Evolutionary conservation across 2,329 filamentous ascomycete genomes (phyloP).

Genomic region (Davidsoniella virescens): DNA sequence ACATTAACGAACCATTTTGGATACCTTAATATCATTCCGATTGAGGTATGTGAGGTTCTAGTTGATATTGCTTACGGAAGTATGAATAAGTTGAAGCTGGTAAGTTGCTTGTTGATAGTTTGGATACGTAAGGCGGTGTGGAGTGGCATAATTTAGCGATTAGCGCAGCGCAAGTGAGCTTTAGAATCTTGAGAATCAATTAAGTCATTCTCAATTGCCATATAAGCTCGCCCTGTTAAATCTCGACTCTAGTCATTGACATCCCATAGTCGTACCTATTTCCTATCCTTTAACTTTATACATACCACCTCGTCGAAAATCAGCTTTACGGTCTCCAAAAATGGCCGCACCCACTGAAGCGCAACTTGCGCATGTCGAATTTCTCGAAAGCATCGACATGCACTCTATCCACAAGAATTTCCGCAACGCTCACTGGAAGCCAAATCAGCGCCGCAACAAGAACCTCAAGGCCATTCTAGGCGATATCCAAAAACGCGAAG

Average conservation of each 20-base stretch:
- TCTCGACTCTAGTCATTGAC: not conserved
- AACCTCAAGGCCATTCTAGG: slow-evolving; percentile 94
- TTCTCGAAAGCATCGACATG: slow-evolving; percentile 86
- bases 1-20: not conserved
- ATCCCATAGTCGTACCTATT: not conserved
- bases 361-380: slow-evolving; percentile 64
- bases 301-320: slow-evolving; percentile 8
- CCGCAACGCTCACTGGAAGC: slow-evolving; percentile 79
- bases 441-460: slow-evolving; percentile 92
- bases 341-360: slow-evolving; percentile 52
- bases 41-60: not conserved
- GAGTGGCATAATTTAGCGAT: slow-evolving; percentile 8
- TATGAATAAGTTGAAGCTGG: not conserved
- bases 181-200: no score
- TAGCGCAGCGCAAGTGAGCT: not conserved
- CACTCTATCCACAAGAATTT: slow-evolving; percentile 75
- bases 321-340: slow-evolving; percentile 29
- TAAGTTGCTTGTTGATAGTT: not conserved
- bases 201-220: no score
- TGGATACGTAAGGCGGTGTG: slow-evolving; percentile 11
- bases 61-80: not conserved
- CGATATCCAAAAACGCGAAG: slow-evolving; percentile 75
- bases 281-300: not conserved
- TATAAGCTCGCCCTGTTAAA: not conserved
- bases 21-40: not conserved